Evolutionary conservation across 768 basidiomycete genomes (phyloP).

Genomic region (Boletus huronensis): DNA sequence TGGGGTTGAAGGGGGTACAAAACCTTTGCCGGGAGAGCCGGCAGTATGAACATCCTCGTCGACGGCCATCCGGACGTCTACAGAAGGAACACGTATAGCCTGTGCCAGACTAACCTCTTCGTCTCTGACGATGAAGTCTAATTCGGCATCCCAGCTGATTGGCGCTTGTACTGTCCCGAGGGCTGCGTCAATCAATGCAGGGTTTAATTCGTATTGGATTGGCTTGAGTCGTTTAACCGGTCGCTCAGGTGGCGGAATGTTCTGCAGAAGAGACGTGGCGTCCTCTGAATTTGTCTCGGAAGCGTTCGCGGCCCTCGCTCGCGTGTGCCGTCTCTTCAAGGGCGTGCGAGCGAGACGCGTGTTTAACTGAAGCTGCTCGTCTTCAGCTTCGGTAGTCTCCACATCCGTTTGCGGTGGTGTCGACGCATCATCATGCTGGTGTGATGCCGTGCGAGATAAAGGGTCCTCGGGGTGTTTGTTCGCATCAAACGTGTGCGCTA

Average conservation of each 20-base stretch:
- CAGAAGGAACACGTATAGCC: not conserved
- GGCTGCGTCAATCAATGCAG: constrained; percentile 17
- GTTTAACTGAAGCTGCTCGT: constrained; percentile 11
- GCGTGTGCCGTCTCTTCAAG: constrained; percentile 1
- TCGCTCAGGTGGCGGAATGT: constrained; percentile 3
- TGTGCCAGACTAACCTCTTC: not conserved
- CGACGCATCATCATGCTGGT: not conserved
- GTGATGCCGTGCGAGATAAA: not conserved
- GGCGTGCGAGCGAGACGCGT: constrained; percentile 10
- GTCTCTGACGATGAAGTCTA: constrained; percentile 5
- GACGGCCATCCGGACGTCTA: not conserved
- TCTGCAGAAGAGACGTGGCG: not conserved
- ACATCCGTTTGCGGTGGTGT: constrained; percentile 15
- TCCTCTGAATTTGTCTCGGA: constrained; percentile 19
- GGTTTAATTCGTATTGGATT: constrained; percentile 20
- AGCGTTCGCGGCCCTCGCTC: not conserved
- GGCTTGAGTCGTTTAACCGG: constrained; percentile 17
- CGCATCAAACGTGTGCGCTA: constrained; percentile 26
- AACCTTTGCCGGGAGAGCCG: not conserved
- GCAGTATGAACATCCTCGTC: not conserved
- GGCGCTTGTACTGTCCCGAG: constrained; percentile 24
- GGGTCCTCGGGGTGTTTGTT: constrained; percentile 13
- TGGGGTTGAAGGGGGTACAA: too few relatives aligned
- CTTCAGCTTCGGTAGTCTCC: constrained; percentile 24
- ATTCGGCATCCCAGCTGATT: constrained; percentile 16